Conservation (phyloP, 139 green algal species). For the Ettlia oleoabundans region DNA sequence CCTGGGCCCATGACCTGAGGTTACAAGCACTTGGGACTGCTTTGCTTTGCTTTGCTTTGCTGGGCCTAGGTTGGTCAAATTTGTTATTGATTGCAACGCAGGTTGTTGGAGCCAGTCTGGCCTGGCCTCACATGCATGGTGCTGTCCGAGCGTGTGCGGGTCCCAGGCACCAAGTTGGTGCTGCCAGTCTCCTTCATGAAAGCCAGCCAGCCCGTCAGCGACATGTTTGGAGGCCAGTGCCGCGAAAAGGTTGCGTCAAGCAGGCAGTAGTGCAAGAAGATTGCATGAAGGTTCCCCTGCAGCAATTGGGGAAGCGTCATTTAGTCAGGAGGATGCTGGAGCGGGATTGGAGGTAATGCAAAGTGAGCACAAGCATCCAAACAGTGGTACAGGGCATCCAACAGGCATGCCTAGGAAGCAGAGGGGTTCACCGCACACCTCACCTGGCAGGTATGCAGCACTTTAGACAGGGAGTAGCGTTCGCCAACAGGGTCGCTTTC, state of each 20-base stretch:
- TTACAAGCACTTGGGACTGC: no score
- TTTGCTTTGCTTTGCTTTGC: no score
- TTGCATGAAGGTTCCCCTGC: conserved; percentile 53
- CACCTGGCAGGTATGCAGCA: conserved; percentile 57
- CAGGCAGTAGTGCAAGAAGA: conserved; percentile 73
- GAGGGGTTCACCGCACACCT: neutral
- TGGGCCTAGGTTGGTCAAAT: no score
- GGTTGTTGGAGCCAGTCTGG: neutral
- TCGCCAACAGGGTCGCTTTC: conserved; percentile 58
- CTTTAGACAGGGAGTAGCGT: conserved; percentile 62
- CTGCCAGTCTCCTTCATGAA: conserved; percentile 58
- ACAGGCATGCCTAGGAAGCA: neutral
- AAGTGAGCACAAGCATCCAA: no score
- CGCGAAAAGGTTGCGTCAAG: conserved; percentile 51
- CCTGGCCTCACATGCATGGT: conserved; percentile 18
- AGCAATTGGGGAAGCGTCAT: neutral
- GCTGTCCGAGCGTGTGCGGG: conserved; percentile 29
- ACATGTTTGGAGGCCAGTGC: conserved; percentile 62
- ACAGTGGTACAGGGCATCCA: no score
- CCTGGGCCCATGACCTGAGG: no score
- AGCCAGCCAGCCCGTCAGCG: conserved; percentile 54
- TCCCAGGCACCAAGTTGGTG: conserved; percentile 45
- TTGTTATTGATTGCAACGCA: no score
- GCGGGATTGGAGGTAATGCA: no score
- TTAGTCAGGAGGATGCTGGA: neutral